These are phyloP conservation scores for Pseudocercospora vitis DNA, from an alignment of 2,329 filamentous ascomycete genomes.

Conservation along the genomic window DNA sequence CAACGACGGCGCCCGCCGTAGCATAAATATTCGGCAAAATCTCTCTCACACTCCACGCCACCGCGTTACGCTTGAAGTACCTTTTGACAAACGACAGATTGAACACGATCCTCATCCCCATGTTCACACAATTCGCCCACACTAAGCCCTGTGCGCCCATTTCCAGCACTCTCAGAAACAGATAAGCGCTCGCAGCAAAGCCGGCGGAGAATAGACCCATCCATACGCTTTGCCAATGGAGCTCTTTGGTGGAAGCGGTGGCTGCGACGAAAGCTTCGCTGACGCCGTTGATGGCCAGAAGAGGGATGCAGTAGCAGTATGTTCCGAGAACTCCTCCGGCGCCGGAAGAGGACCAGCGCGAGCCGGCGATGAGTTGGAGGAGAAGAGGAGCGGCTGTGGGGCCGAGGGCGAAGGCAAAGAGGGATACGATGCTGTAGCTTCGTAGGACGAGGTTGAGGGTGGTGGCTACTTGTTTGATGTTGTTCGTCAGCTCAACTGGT, in stretches of 20 bases:
- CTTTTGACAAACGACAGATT: constrained; percentile 68
- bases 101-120: constrained; percentile 82
- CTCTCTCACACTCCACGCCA: constrained; percentile 29
- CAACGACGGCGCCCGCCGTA: constrained; percentile 39
- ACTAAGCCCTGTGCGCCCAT: constrained; percentile 80
- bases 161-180: constrained; percentile 68
- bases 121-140: constrained; percentile 84
- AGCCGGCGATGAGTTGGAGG: constrained; percentile 73
- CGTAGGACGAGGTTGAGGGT: constrained; percentile 67
- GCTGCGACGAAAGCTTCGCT: constrained; percentile 90
- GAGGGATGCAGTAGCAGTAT: constrained; percentile 91
- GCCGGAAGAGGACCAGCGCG: constrained; percentile 70
- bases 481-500: constrained; percentile 4
- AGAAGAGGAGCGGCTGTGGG: constrained; percentile 73
- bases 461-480: constrained; percentile 42
- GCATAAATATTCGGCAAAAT: constrained; percentile 38
- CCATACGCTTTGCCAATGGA: constrained; percentile 75
- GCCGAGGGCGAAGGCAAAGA: constrained; percentile 67
- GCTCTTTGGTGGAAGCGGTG: constrained; percentile 71
- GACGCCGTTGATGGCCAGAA: constrained; percentile 88
- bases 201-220: constrained; percentile 79
- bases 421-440: constrained; percentile 71
- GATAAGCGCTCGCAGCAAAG: constrained; percentile 72
- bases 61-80: constrained; percentile 58
- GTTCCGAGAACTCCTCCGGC: constrained; percentile 71